These are phyloP conservation scores for Brassica rapa DNA, from an alignment of 345 rosid genomes.

Conservation along the genomic window DNA sequence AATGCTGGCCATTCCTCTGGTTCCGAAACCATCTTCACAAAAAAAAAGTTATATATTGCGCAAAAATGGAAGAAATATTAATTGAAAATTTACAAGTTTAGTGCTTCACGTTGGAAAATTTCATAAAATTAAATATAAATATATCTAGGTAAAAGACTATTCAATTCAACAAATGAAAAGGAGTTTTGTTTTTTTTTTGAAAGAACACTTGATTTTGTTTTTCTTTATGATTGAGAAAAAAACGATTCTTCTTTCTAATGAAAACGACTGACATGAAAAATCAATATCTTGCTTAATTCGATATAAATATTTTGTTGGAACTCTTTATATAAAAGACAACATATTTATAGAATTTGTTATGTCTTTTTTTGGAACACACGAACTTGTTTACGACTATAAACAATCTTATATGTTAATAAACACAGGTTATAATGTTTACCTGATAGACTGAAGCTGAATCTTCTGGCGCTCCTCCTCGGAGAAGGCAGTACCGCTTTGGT, in stretches of 20 bases:
- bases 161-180: background rate
- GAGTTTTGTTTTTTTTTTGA: too few relatives aligned
- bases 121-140: background rate
- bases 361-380: background rate
- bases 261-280: constrained; percentile 19
- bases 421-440: constrained; percentile 40
- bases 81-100: background rate
- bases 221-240: background rate
- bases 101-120: background rate
- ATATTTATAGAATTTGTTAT: background rate
- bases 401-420: too few relatives aligned
- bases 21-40: too few relatives aligned
- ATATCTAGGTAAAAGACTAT: background rate
- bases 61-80: too few relatives aligned
- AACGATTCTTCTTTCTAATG: background rate
- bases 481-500: constrained; percentile 46
- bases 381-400: too few relatives aligned
- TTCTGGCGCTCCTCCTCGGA: constrained; percentile 72
- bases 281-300: constrained; percentile 11
- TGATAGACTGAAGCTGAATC: constrained; percentile 93
- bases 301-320: too few relatives aligned
- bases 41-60: too few relatives aligned
- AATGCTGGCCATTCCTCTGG: too few relatives aligned
- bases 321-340: background rate
- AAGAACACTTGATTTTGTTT: constrained; percentile 9